These are phyloP conservation scores for Boeremia exigua DNA, from an alignment of 2,329 filamentous ascomycete species.

Conservation along the genomic window DNA sequence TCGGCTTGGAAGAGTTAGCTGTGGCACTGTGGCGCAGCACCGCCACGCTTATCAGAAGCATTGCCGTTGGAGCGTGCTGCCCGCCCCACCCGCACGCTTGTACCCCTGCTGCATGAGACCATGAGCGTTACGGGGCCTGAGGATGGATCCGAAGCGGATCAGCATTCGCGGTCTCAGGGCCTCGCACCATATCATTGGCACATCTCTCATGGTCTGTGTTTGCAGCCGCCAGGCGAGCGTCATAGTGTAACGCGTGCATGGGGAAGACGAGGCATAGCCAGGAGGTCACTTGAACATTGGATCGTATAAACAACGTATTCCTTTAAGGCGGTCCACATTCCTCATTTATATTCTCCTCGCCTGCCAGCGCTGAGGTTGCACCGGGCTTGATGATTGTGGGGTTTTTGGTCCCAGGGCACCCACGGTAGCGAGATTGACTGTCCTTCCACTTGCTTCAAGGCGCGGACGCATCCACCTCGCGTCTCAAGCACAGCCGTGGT, in stretches of 20 bases:
- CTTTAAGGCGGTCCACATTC: constrained; percentile 8
- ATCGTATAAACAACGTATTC: constrained; percentile 7
- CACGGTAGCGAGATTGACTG: constrained; percentile 21
- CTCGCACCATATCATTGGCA: constrained; percentile 15
- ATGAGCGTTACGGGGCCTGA: constrained; percentile 17
- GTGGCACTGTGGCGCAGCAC: constrained; percentile 11
- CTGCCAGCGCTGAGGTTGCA: constrained; percentile 5
- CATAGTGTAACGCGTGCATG: constrained; percentile 30
- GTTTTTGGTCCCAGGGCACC: constrained; percentile 24
- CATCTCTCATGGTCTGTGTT: constrained; percentile 25
- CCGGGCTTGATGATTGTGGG: constrained; percentile 7
- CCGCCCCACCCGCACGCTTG: constrained; percentile 9
- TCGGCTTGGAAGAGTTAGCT: constrained; percentile 12
- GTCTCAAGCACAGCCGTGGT: constrained; percentile 28
- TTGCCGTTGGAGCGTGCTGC: not conserved
- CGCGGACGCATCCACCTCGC: constrained; percentile 23
- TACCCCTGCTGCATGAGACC: constrained; percentile 18
- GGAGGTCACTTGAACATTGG: constrained; percentile 10
- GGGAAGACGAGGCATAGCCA: constrained; percentile 27
- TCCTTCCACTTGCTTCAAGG: constrained; percentile 15
- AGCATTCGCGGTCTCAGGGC: constrained; percentile 14
- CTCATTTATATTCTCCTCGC: constrained; percentile 20
- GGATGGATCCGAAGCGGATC: constrained; percentile 19
- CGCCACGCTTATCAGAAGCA: constrained; percentile 11
- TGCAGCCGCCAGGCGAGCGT: constrained; percentile 38